Conservation (phyloP, 2,329 filamentous ascomycete genomes). For the Aureobasidium subglaciale region DNA sequence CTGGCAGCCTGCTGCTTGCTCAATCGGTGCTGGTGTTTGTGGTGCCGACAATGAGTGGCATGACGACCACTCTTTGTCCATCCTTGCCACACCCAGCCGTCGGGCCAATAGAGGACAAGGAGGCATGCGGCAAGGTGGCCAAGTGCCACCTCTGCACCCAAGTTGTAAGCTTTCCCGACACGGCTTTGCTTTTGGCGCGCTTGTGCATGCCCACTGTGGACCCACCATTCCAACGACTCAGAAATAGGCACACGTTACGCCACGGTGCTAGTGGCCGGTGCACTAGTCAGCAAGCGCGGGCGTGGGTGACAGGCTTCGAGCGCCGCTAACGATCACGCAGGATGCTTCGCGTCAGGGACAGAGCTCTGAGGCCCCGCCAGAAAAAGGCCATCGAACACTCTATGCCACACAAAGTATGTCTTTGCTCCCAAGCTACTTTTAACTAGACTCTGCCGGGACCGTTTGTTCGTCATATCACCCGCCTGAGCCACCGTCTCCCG, state of each 20-base stretch:
- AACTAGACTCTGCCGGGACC: constrained; percentile 13
- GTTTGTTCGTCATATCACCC: constrained; percentile 15
- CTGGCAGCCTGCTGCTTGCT: constrained; percentile 12
- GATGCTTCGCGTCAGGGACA: constrained; percentile 14
- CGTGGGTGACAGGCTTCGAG: constrained; percentile 14
- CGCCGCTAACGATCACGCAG: constrained; percentile 11
- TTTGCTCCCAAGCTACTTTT: constrained; percentile 15
- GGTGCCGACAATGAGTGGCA: constrained; percentile 8
- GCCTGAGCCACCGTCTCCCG: constrained; percentile 14
- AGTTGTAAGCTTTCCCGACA: constrained; percentile 14
- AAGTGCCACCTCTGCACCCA: constrained; percentile 5
- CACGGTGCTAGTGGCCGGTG: constrained; percentile 11
- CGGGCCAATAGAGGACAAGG: constrained; percentile 12
- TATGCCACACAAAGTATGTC: constrained; percentile 15
- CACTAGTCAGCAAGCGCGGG: constrained; percentile 14
- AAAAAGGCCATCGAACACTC: constrained; percentile 14
- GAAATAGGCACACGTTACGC: constrained; percentile 17
- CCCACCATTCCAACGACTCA: constrained; percentile 16
- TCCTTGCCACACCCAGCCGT: constrained; percentile 14
- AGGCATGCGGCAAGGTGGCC: constrained; percentile 11
- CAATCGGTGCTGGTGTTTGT: background rate
- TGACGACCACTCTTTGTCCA: constrained; percentile 16
- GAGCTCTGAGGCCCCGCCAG: constrained; percentile 12
- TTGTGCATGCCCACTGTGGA: constrained; percentile 15
- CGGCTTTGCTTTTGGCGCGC: constrained; percentile 13